These are phyloP conservation scores for Penicillium taxi DNA, from an alignment of 495 filamentous ascomycete species.

Conservation along the genomic window DNA sequence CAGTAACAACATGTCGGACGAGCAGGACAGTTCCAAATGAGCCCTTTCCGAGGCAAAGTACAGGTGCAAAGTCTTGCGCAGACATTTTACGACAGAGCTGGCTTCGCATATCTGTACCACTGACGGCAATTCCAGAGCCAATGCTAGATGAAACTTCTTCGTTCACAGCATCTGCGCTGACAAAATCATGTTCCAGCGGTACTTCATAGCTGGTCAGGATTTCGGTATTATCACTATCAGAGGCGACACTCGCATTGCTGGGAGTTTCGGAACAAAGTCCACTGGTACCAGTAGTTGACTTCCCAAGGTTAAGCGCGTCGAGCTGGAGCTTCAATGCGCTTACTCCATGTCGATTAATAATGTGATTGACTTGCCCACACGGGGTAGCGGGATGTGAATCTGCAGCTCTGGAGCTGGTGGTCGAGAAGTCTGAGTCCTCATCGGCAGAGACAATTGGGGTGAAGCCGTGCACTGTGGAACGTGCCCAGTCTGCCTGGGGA, in stretches of 20 bases:
- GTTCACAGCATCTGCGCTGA: slow-evolving; percentile 57
- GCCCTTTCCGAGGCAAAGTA: slow-evolving; percentile 96
- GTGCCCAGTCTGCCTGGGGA: slow-evolving; percentile 49
- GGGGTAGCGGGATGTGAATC: slow-evolving; percentile 36
- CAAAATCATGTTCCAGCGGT: slow-evolving; percentile 78
- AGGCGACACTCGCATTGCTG: slow-evolving; percentile 49
- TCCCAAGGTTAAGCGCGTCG: slow-evolving; percentile 55
- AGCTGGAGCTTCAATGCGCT: slow-evolving; percentile 71
- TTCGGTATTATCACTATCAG: slow-evolving; percentile 49
- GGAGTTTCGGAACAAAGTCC: slow-evolving; percentile 37
- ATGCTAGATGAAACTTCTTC: slow-evolving; percentile 25
- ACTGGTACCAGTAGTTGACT: slow-evolving; percentile 19
- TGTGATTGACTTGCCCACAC: slow-evolving; percentile 46
- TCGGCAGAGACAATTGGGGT: slow-evolving; percentile 79
- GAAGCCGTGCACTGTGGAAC: slow-evolving; percentile 71
- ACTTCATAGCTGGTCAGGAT: slow-evolving; percentile 78
- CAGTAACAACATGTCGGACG: slow-evolving; percentile 79
- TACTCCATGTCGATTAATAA: too few relatives aligned
- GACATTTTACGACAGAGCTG: slow-evolving; percentile 72
- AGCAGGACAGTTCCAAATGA: slow-evolving; percentile 89
- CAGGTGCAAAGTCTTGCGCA: slow-evolving; percentile 76
- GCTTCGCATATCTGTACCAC: slow-evolving; percentile 25
- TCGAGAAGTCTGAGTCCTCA: slow-evolving; percentile 72
- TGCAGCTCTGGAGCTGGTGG: slow-evolving; percentile 39
- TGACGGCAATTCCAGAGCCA: slow-evolving; percentile 3